Evolutionary conservation across 2,329 filamentous ascomycete genomes (phyloP), one percentile per base, ranked within the genome.

Genomic region (Colletotrichum caudatum): DNA sequence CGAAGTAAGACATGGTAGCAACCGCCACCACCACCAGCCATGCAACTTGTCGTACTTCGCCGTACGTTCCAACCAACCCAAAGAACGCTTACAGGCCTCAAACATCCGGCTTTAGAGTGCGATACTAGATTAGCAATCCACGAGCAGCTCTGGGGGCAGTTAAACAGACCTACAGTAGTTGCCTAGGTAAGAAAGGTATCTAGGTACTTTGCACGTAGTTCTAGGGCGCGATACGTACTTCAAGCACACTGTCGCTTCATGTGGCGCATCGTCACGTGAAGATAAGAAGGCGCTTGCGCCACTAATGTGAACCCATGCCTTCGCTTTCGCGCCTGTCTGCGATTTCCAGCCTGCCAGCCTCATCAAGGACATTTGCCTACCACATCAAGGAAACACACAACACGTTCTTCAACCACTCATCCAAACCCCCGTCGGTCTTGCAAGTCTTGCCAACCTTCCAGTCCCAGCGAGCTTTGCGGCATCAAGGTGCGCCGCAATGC

Each of bases 401-500:
- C 39, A 29, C 54, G 23, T 23, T 26, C 23, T 35, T 33, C 54
- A 37, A 56, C 48, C 18, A 44, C 51, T 29, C 3, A 5, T 5
- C 26, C 26, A 53, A 37, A 3, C 37, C 29, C n/a, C 51, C 29
- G 3, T 23, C 53, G 26, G 44, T 54, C 54, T 26, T 11, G 26
- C 9, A 23, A 44, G 4, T 16, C 33, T 46, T 41, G 33, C 41
- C 29, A 20, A 26, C 46, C 23, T 26, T 0, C 2, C 12, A 26
- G 2, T 14, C 1, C 16, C 35, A 23, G n/a, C n/a, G 16, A 39
- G 44, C 29, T n/a, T 41, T 26, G 54, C 35, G 46, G 12, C 82
- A 80, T 20, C n/a, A 33, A 71, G 23, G 53, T 29, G 29, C 29
- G 29, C 29, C 54, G 59, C 68, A 39, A 95, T 97, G 91, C 93